Conservation (phyloP, 2,329 filamentous ascomycete genomes). For the Colletotrichum melonis region DNA sequence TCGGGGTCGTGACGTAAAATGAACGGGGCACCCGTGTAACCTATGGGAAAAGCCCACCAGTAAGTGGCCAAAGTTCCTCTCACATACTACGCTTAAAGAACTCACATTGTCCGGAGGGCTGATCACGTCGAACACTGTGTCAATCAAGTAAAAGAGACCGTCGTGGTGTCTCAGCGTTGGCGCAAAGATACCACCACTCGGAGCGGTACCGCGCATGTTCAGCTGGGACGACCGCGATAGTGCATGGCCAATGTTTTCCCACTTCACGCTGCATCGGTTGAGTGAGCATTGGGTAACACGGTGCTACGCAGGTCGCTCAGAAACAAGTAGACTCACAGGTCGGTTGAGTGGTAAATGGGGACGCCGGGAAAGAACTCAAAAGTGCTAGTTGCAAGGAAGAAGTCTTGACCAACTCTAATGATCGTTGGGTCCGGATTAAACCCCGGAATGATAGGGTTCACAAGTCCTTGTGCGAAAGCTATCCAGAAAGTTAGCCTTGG, state of each 20-base stretch:
- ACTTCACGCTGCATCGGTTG: constrained; percentile 19
- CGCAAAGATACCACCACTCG: constrained; percentile 35
- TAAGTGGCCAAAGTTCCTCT: accelerated
- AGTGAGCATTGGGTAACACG: neutral
- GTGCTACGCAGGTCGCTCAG: too few relatives aligned
- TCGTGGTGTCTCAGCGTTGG: constrained; percentile 32
- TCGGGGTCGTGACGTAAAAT: constrained; percentile 32
- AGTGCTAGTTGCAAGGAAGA: constrained; percentile 33
- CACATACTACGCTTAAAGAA: neutral
- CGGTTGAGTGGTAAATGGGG: constrained; percentile 34
- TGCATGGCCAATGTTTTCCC: constrained; percentile 35
- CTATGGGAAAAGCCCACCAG: neutral
- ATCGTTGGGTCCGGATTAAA: constrained; percentile 36
- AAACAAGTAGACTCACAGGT: constrained; percentile 15
- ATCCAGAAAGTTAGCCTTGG: neutral
- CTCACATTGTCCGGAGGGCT: constrained; percentile 34
- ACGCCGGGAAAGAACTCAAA: constrained; percentile 36
- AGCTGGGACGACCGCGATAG: constrained; percentile 31
- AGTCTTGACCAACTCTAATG: constrained; percentile 31
- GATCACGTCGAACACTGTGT: constrained; percentile 32
- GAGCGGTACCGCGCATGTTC: constrained; percentile 33
- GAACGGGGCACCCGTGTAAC: constrained; percentile 32
- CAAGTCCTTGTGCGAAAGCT: constrained; percentile 9
- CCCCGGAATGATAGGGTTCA: constrained; percentile 35
- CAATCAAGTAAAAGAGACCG: constrained; percentile 30